Evolutionary conservation across 331 rosid genomes (phyloP), one percentile per base, ranked within the genome.

Genomic region (Cydonia oblonga): DNA sequence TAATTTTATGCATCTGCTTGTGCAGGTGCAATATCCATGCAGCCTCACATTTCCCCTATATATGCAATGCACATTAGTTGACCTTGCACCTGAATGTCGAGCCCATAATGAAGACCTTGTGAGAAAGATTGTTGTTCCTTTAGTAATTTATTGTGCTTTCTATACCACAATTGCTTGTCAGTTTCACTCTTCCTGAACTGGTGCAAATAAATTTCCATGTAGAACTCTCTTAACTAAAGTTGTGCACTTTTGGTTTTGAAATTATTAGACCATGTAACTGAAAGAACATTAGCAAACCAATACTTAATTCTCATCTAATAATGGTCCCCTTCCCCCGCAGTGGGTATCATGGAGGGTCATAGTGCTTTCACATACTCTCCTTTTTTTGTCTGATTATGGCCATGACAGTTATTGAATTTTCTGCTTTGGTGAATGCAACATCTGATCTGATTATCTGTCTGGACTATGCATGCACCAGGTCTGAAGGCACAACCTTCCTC

Each of bases 401-500:
- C 29, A 38, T 1, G 44, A 44, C 7, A 33, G 5, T 49, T 64
- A 16, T 32, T 32, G 42, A 68, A 42, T 62, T 33, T 60, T 40
- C 35, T 6, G 28, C 49, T 18, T 18, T 38, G 61, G 61, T 75
- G 72, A 22, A 32, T 33, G 28, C 66, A 44, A 35, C 44, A 58
- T 35, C 35, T 65, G 49, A 60, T 73, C 63, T 84, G 71, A 83
- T 74, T 5, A 44, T 70, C 35, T 75, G 61, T 70, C 26, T 75
- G 61, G 63, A 69, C 75, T 33, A 74, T 76, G 19, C 81, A 53
- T 84, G 15, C 76, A 59, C 76, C 80, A 93, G 98, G 83, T 82
- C 85, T 63, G 96, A 91, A 83, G 93, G 96, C 81, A 93, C 97
- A 58, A 91, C 90, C 33, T 72, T 85, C 9, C 83, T 93, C 76